phyloP scores from a whole-genome alignment of 805 yeast genomes.

The Debaryomyces hansenii region DNA sequence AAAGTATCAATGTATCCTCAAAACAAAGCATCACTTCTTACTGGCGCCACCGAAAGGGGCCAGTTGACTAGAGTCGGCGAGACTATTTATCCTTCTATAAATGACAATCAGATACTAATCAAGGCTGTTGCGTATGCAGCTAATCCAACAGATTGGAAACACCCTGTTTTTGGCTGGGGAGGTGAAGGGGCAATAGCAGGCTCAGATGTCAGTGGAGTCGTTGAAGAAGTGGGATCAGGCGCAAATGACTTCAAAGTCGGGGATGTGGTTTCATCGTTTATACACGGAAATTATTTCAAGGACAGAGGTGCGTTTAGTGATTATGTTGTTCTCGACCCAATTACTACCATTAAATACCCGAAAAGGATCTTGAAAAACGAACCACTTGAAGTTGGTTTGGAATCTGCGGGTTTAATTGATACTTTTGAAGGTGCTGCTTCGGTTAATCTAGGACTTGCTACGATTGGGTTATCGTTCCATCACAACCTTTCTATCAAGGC shows the following conservation, averaged over 20 bases:
- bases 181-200: constrained; percentile 52
- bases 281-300: constrained; percentile 52
- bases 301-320: constrained; percentile 62
- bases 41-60: background rate
- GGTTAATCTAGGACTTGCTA: constrained; percentile 51
- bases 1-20: background rate
- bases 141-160: constrained; percentile 76
- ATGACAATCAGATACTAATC: constrained; percentile 41
- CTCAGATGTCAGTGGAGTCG: constrained; percentile 59
- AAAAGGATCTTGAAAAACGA: constrained; percentile 8
- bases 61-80: constrained; percentile 1
- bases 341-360: constrained; percentile 31
- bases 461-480: constrained; percentile 45
- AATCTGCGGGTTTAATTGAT: constrained; percentile 37
- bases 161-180: constrained; percentile 21
- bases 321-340: constrained; percentile 43
- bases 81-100: constrained; percentile 4
- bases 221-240: constrained; percentile 51
- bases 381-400: constrained; percentile 18
- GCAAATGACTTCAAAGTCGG: constrained; percentile 45
- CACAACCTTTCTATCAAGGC: constrained; percentile 28
- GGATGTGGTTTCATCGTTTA: constrained; percentile 54
- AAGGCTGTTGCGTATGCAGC: constrained; percentile 55
- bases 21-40: background rate
- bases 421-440: constrained; percentile 70